A percentile compares a stretch with the other conserved stretches of the same genome.
These are phyloP conservation scores for Plenodomus lindquistii DNA, from an alignment of 2,329 filamentous ascomycete species.

Conservation along the genomic window DNA sequence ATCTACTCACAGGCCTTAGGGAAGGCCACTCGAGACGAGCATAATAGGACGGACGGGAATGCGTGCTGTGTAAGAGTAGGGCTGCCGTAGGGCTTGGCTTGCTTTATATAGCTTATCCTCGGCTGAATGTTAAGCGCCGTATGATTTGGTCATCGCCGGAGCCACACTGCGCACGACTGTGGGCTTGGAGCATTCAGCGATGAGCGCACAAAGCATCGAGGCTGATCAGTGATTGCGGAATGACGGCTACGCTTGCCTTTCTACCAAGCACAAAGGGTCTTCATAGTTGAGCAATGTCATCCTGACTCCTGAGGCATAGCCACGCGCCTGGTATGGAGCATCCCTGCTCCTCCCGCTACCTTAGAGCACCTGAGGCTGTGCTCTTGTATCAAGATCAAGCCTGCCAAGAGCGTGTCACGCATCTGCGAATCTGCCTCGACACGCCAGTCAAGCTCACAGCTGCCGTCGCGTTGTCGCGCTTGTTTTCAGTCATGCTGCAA, in stretches of 20 bases:
- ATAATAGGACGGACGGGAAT: no score
- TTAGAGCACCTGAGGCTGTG: conserved; percentile 41
- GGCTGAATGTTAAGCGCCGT: no score
- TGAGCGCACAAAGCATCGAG: no score
- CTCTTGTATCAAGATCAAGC: conserved; percentile 29
- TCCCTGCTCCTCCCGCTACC: conserved; percentile 22
- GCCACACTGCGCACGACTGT: no score
- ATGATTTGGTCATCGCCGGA: no score
- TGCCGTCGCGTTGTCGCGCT: conserved; percentile 36
- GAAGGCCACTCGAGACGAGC: no score
- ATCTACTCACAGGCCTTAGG: no score
- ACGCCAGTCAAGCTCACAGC: conserved; percentile 32
- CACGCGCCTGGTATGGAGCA: conserved; percentile 21
- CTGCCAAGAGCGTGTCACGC: conserved; percentile 33
- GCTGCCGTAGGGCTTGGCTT: conserved; percentile 32
- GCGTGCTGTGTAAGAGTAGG: no score
- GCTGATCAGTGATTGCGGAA: no score
- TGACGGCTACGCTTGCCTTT: background rate
- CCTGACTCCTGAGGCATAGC: conserved; percentile 27
- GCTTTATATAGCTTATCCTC: conserved; percentile 36
- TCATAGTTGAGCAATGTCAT: conserved; percentile 11
- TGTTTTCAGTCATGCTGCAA: conserved; percentile 25
- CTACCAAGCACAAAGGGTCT: conserved; percentile 4
- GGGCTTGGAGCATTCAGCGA: no score
- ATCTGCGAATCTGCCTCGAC: conserved; percentile 43